Base-by-base conservation (phyloP, 1,284 basidiomycete genomes). In the Hymenochaete sp. region DNA sequence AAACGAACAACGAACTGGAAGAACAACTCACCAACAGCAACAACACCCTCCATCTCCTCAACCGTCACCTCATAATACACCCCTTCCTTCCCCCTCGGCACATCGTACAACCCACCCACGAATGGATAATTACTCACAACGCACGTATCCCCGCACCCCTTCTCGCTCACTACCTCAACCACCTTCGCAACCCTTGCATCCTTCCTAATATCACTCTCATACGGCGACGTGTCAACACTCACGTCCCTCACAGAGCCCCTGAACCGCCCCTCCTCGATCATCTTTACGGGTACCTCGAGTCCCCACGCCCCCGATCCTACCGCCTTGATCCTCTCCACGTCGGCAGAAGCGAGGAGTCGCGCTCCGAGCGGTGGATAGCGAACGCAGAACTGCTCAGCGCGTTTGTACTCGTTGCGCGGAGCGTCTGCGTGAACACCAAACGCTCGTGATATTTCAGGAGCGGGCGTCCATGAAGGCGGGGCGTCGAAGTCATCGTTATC, bases 41-140 rank as follows among this genome's bases (percentile, higher is more conserved):
- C 65, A 36, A 74, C 62, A 2, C 74, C 75, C 14, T 73, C 63
- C 77, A 81, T 79, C 37, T 61, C 62, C 29, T 67, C 54, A 36
- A 83, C 67, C 13, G 60, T 61, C 9, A 82, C 56, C 57, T 83
- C 82, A 53, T 73, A 83, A 56, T 84, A 83, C 0, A 76, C 68
- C 8, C 81, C 81, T 1, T 54, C 53, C 49, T 77, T 73, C 0
- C 66, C 69, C 31, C 66, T 65, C n/a, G n/a, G n/a, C 2, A 68
- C 66, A 48, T 72, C 70, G 50, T 82, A 84, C 36, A 77, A 57
- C 16, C 79, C 79, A 3, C 72, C 71, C 32, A 77, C 57, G 43
- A 83, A 64, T 0, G 79, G 80, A n/a, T 81, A 56, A 54, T 75
- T 66, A 59, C 79, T 81, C 53, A 78, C 53, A 27, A 82, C 55